Conservation (phyloP, 805 yeast species). For the Diddensiella santjacobensis region DNA sequence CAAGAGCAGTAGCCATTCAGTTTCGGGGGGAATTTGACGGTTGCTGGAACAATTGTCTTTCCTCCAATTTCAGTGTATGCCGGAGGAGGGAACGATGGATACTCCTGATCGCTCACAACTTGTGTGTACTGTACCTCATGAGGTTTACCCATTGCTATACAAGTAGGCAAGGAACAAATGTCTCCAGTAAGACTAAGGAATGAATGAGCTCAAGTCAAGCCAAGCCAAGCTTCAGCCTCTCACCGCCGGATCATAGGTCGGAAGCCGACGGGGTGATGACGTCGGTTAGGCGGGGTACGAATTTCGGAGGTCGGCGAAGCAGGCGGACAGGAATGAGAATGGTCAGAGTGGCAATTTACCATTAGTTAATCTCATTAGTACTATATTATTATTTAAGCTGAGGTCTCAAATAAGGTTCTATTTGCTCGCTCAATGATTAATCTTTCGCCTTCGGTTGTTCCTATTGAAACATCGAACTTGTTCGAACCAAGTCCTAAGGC, state of each 20-base stretch:
- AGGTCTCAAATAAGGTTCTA: background rate
- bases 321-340: too few relatives aligned
- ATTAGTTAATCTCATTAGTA: too few relatives aligned
- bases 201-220: too few relatives aligned
- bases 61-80: background rate
- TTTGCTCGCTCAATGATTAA: constrained; percentile 11
- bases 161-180: too few relatives aligned
- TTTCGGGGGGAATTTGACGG: background rate
- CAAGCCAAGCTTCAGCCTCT: too few relatives aligned
- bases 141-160: background rate
- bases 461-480: constrained; percentile 6
- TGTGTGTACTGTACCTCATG: background rate
- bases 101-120: background rate
- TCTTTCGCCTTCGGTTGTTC: constrained; percentile 10
- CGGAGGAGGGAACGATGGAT: background rate
- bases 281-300: too few relatives aligned
- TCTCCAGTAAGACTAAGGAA: too few relatives aligned
- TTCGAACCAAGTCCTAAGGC: constrained; percentile 15
- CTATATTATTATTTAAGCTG: too few relatives aligned
- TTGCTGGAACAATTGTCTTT: background rate
- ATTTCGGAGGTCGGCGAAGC: too few relatives aligned
- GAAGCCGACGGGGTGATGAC: too few relatives aligned
- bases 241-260: too few relatives aligned
- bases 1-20: background rate
- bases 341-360: too few relatives aligned